Evolutionary conservation across 169 alveolate genomes (phyloP).

Genomic region (Plasmodium knowlesi): DNA sequence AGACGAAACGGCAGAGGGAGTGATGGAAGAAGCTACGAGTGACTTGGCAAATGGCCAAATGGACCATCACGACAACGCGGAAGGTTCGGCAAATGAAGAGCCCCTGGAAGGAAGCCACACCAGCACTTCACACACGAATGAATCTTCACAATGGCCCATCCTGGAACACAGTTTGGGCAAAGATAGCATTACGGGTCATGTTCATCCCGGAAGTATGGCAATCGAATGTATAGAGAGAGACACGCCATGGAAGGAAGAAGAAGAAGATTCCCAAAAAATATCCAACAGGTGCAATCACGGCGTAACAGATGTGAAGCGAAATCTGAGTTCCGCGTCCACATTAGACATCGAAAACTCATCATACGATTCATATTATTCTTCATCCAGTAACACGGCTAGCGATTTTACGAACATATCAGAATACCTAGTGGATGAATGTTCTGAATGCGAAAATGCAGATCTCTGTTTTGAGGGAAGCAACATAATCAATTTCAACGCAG

Average conservation of each 20-base stretch:
- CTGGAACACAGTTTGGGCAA: not conserved
- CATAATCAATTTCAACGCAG: constrained; percentile 16
- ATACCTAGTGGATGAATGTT: constrained; percentile 24
- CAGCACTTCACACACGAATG: not conserved
- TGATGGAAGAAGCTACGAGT: not conserved
- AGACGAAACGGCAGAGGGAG: not conserved
- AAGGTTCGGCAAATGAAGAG: not conserved
- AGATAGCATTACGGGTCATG: not conserved
- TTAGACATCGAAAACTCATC: constrained; percentile 4
- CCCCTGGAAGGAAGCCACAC: not conserved
- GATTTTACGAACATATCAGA: constrained; percentile 11
- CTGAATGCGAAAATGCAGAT: constrained; percentile 24
- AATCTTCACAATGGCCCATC: not conserved
- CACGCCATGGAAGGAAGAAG: not conserved
- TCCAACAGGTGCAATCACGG: not conserved
- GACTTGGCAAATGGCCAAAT: not conserved
- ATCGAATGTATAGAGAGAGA: not conserved
- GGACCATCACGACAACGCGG: not conserved
- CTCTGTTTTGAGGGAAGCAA: constrained; percentile 18
- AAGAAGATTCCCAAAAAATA: not conserved
- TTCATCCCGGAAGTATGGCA: not conserved
- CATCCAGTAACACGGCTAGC: not conserved
- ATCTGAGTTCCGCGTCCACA: not conserved
- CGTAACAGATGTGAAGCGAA: not conserved
- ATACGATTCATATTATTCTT: constrained; percentile 8